phyloP scores from a whole-genome alignment of 257 asterid species.

The Rubia yunnanensis region DNA sequence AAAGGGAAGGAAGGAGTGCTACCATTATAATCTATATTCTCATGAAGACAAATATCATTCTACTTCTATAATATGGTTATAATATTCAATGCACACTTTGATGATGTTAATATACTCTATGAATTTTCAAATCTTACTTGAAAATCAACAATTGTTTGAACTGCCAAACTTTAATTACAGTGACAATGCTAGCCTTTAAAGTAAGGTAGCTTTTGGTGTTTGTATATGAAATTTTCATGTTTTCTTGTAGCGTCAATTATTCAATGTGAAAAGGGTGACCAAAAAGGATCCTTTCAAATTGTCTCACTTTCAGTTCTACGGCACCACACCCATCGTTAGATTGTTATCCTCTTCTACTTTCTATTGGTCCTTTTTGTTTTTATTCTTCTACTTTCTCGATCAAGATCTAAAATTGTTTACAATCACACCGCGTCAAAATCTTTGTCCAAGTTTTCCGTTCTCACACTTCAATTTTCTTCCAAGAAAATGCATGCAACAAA shows the following conservation, averaged over 20 bases:
- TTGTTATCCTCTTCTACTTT: no score
- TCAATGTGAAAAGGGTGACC: slow-evolving; percentile 12
- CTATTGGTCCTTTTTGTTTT: not conserved
- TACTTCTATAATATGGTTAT: no score
- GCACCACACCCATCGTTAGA: not conserved
- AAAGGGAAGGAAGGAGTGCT: no score
- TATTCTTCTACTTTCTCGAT: not conserved
- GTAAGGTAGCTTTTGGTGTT: no score
- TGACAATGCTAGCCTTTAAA: not conserved
- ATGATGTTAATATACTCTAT: no score
- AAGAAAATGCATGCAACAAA: not conserved
- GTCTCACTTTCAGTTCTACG: slow-evolving; percentile 10
- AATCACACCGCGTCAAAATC: not conserved
- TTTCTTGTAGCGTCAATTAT: not conserved
- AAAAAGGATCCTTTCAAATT: not conserved
- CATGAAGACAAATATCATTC: no score
- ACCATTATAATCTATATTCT: no score
- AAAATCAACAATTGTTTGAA: not conserved
- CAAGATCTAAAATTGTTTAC: no score
- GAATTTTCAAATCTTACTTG: no score
- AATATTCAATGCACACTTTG: no score
- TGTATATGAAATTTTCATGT: not conserved
- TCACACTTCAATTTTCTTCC: not conserved
- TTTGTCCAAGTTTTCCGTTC: not conserved
- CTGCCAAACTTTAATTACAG: no score